Percentiles rank a stretch among this genome's conserved stretches.
These are phyloP conservation scores for Pharnaceum exiguum DNA, from an alignment of 148 eudicot species.

Conservation along the genomic window DNA sequence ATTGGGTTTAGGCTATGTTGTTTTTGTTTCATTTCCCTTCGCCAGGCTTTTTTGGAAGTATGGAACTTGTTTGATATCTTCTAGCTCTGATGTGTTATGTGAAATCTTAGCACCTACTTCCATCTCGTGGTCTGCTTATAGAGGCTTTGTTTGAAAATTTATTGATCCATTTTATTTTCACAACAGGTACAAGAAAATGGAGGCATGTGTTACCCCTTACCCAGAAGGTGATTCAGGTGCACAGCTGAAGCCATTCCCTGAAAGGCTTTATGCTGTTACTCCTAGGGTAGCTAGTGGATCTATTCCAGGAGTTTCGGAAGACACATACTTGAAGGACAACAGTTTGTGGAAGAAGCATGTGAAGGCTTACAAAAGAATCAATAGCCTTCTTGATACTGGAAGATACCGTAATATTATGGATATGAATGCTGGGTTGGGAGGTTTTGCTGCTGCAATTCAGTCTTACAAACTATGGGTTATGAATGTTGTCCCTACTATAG, in stretches of 20 bases:
- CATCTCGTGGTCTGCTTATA: too few species aligned
- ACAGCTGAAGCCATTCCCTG: slow-evolving; percentile 71
- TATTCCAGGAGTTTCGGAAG: slow-evolving; percentile 67
- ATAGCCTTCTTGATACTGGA: slow-evolving; percentile 72
- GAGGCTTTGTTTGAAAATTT: too few species aligned
- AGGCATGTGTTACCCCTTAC: slow-evolving; percentile 68
- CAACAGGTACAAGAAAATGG: slow-evolving; percentile 97
- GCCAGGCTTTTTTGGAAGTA: too few species aligned
- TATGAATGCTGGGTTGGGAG: slow-evolving; percentile 95
- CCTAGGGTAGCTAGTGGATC: slow-evolving; percentile 79
- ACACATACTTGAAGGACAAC: slow-evolving; percentile 56
- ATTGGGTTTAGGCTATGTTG: too few species aligned
- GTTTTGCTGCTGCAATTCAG: slow-evolving; percentile 90
- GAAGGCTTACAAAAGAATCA: slow-evolving; percentile 65
- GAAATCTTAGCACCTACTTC: too few species aligned
- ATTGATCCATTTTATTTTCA: neutral
- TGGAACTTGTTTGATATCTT: too few species aligned
- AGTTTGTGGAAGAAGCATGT: slow-evolving; percentile 82
- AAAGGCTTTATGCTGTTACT: slow-evolving; percentile 78
- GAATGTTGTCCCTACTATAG: slow-evolving; percentile 91
- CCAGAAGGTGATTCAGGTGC: slow-evolving; percentile 31
- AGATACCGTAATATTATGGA: slow-evolving; percentile 97
- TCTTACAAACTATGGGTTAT: slow-evolving; percentile 93
- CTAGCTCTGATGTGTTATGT: too few species aligned
- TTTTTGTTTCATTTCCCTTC: too few species aligned